A percentile compares a stretch with the other conserved stretches of the same genome.
Conservation (phyloP, 2,329 filamentous ascomycete species). For the Aspergillus pseudonomiae region DNA sequence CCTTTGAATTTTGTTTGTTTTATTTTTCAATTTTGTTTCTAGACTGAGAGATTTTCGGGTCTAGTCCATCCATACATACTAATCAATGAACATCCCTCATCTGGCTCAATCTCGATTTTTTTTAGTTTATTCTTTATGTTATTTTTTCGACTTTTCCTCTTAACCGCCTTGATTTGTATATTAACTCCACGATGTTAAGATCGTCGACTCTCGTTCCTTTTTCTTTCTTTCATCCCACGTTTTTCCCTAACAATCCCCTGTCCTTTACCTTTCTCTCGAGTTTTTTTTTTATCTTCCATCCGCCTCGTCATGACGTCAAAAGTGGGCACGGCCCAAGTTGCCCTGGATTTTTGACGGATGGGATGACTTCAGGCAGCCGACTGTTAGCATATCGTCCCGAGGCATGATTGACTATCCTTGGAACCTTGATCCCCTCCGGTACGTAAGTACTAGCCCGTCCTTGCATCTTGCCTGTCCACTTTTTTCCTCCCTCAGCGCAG, state of each 20-base stretch:
- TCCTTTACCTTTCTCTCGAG: background rate
- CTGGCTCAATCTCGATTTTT: background rate
- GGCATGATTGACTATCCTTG: background rate
- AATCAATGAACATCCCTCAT: background rate
- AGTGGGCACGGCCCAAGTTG: background rate
- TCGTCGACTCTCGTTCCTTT: background rate
- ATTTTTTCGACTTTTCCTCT: background rate
- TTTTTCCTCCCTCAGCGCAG: slow-evolving; percentile 1
- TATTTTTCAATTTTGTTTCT: background rate
- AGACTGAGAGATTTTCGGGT: background rate
- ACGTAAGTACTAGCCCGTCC: background rate
- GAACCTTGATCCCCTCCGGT: background rate
- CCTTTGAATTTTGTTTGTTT: background rate
- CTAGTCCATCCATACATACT: background rate
- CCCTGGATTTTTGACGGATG: background rate
- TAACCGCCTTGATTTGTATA: background rate
- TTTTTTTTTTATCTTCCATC: background rate
- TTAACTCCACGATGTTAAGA: background rate
- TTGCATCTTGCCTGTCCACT: background rate
- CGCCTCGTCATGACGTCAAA: background rate
- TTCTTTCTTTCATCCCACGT: background rate
- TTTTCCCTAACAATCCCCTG: background rate
- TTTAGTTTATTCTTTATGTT: background rate
- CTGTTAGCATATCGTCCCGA: no score
- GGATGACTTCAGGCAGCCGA: background rate